Base-by-base conservation (phyloP, 805 yeast genomes). In the Lipomyces yamanashiensis region DNA sequence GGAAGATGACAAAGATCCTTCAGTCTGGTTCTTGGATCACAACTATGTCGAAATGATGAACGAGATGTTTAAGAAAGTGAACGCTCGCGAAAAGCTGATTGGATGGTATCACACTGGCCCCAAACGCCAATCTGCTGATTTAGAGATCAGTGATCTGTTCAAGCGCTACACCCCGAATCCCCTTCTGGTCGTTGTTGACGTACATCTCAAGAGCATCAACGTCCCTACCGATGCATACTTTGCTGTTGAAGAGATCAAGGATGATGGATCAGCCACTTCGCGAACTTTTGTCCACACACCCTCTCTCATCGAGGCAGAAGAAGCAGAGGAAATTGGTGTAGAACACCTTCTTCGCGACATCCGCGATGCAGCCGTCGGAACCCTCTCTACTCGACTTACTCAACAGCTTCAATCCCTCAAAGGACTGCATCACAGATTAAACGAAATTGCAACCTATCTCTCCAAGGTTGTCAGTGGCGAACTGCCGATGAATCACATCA, bases 81-180 rank as follows among this genome's bases (percentile, higher is more conserved):
- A 92, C 78, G 99, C 99, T 19, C 92, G 90, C 78, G 99, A 95
- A 76, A 90, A 86, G 75, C 82, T 95, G 54, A 87, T 95, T 74
- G 99, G 99, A n/a, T 95, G 99, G 99, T 95, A 95, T 75, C 99
- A 95, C 77, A 88, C 97, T 8, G 99, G 99, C 4, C 98, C 98
- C 19, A 92, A 92, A 75, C 83, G 96, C 69, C 87, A 85, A 71
- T 84, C 92, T 1, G 87, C 96, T 15, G 99, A 95, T 74, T 80
- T 95, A 67, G 90, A 89, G 74, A 95, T 95, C 73, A 93, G 93
- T 75, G 97, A 95, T 69, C 78, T 88, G 58, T 92, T 95, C 80
- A 92, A 88, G 75, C 87, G 85, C 71, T 93, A 92, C 75, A 85
- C 92, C 0, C 78, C 87, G 4, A 85, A 88, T 66, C 98, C 98